phyloP scores from a whole-genome alignment of 495 filamentous ascomycete genomes.

The Penicillium bialowiezense region DNA sequence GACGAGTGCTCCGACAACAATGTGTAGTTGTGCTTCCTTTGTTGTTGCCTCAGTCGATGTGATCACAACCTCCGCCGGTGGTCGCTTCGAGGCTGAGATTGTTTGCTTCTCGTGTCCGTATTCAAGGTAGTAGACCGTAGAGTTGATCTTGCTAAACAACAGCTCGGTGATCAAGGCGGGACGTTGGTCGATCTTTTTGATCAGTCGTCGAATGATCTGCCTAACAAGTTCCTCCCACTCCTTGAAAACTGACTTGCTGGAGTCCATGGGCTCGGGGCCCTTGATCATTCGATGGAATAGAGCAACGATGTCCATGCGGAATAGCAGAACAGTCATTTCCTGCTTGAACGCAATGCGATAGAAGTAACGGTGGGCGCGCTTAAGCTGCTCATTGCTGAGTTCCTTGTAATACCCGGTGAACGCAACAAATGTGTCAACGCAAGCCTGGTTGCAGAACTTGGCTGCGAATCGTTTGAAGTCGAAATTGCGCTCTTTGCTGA shows the following conservation, averaged over 20 bases:
- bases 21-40: slow-evolving; percentile 65
- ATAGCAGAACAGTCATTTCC: slow-evolving; percentile 83
- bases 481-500: slow-evolving; percentile 82
- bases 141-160: slow-evolving; percentile 88
- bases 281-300: slow-evolving; percentile 91
- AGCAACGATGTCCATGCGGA: slow-evolving; percentile 83
- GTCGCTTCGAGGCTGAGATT: slow-evolving; percentile 48
- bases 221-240: slow-evolving; percentile 91
- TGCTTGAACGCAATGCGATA: slow-evolving; percentile 94
- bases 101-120: slow-evolving; percentile 86
- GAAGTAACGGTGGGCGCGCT: slow-evolving; percentile 92
- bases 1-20: slow-evolving; percentile 73
- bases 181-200: slow-evolving; percentile 77
- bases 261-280: slow-evolving; percentile 74
- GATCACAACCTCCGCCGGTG: slow-evolving; percentile 78
- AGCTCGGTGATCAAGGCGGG: slow-evolving; percentile 84
- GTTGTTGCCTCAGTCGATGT: slow-evolving; percentile 58
- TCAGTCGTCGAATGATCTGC: slow-evolving; percentile 71
- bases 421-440: slow-evolving; percentile 82
- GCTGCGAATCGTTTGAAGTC: slow-evolving; percentile 82
- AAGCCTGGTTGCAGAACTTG: slow-evolving; percentile 78
- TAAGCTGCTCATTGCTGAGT: slow-evolving; percentile 76
- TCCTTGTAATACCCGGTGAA: slow-evolving; percentile 81
- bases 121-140: slow-evolving; percentile 80
- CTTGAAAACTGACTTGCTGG: slow-evolving; percentile 60